Evolutionary conservation across 768 basidiomycete species (phyloP).

Genomic region (Russula griseocarnosa): DNA sequence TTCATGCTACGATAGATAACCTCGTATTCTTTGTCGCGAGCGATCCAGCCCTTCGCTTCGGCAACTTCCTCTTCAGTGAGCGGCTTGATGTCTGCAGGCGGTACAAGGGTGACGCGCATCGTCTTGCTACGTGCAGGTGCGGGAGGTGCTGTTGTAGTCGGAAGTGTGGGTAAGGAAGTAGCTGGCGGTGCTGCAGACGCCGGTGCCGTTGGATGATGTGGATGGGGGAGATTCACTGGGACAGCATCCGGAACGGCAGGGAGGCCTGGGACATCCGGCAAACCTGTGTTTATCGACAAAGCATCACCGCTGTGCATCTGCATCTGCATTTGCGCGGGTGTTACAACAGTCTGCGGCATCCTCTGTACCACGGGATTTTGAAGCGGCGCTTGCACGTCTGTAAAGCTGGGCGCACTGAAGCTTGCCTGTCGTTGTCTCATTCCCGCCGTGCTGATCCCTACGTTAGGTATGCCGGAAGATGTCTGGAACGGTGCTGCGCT

Average conservation of each 20-base stretch:
- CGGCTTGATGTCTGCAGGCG: conserved; percentile 49
- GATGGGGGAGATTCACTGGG: conserved; percentile 28
- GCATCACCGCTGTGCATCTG: conserved; percentile 21
- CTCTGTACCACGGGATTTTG: conserved; percentile 23
- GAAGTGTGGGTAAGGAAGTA: conserved; percentile 36
- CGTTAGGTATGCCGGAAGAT: conserved; percentile 19
- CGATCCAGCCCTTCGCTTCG: conserved; percentile 59
- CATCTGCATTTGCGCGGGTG: conserved; percentile 22
- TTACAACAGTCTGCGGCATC: conserved; percentile 13
- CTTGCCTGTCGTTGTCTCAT: conserved; percentile 28
- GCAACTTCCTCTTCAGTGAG: conserved; percentile 49
- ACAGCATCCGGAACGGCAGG: conserved; percentile 19
- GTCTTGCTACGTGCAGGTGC: conserved; percentile 51
- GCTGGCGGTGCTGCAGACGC: conserved; percentile 27
- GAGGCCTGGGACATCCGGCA: conserved; percentile 22
- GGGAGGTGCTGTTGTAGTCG: conserved; percentile 42
- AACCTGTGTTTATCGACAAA: conserved; percentile 15
- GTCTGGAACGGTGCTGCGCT: conserved; percentile 20
- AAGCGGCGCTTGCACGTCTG: conserved; percentile 23
- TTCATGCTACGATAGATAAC: conserved; percentile 46
- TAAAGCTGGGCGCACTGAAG: conserved; percentile 30
- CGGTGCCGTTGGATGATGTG: conserved; percentile 27
- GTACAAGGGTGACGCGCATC: conserved; percentile 59
- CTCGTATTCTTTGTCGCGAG: conserved; percentile 57
- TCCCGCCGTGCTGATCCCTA: conserved; percentile 27